Base-by-base conservation (phyloP, 2,329 filamentous ascomycete species). In the Diplodia intermedia region DNA sequence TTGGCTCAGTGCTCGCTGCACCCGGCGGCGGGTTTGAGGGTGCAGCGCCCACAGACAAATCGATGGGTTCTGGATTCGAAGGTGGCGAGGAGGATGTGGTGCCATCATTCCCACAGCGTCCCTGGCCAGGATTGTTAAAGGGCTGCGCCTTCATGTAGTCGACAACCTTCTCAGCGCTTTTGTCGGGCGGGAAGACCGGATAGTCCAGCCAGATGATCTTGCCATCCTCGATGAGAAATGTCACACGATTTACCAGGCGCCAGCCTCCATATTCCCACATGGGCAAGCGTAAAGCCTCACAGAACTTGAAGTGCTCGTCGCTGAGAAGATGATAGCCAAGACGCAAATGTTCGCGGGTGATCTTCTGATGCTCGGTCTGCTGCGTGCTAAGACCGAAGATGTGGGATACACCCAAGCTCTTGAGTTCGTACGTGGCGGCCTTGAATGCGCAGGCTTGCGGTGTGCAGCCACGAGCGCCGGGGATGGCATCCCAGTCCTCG, bases 391-490 rank as follows among this genome's bases (percentile, higher is more conserved):
- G 63, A 31, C 80, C 80, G 68, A 79, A 82, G 36, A 82, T 73
- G 31, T 76, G 72, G 40, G 69, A 70, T 0, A 81, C 76, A 6
- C 78, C 77, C 7, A 71, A 66, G 2, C 69, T 54, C n/a, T 69
- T 61, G 18, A 81, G 72, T 12, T 77, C 73, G 4, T 72, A 57
- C 2, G 73, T 70, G 6, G 71, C 70, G 70, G 82, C 79, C 29
- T 79, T 77, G 74, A 83, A 82, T 12, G 77, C 78, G 72, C 81
- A 82, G 15, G 80, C 80, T 73, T 82, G 80, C 6, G 80, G 79
- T 15, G 81, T 82, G 71, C 80, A 83, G 65, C 80, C 81, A 68
- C 80, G 73, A 8, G 81, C 81, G 33, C 81, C 80, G 4, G 80
- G 80, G 65, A 82, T 82, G 18, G 73, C 69, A 71, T 82, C 79